A percentile compares a stretch with the other conserved stretches of the same genome.
These are phyloP conservation scores for Globisporangium abappressorium DNA, from an alignment of 352 stramenopile genomes.

Conservation along the genomic window DNA sequence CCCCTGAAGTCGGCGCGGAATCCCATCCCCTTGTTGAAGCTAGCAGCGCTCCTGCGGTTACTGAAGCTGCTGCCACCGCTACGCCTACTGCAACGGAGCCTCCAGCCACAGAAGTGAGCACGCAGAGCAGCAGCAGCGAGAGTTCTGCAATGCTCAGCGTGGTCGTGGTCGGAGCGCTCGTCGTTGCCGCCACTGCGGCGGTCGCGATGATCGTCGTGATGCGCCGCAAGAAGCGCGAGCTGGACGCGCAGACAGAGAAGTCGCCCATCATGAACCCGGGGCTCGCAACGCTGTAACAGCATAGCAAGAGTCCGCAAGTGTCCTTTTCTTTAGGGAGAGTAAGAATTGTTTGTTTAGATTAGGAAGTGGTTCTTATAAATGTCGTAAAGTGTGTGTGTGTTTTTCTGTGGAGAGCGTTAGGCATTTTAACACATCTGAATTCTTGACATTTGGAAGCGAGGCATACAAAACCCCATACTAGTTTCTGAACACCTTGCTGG, in stretches of 20 bases:
- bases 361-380: no score
- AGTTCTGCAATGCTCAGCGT: conserved; percentile 9
- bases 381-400: not conserved
- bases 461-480: not conserved
- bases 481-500: not conserved
- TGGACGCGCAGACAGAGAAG: conserved; percentile 29
- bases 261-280: conserved; percentile 19
- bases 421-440: not conserved
- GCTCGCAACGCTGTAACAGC: conserved; percentile 21
- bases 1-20: not conserved
- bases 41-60: not conserved
- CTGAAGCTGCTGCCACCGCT: not conserved
- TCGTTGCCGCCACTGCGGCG: conserved; percentile 11
- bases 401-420: not conserved
- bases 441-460: not conserved
- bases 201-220: conserved; percentile 30
- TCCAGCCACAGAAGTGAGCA: conserved; percentile 5
- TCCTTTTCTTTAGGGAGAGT: no score
- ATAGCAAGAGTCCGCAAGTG: no score
- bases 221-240: conserved; percentile 29
- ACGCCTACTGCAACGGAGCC: not conserved
- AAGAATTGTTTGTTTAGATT: no score
- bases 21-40: not conserved
- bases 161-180: conserved; percentile 19
- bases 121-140: not conserved